Base-by-base conservation (phyloP, 164 flowering plant genomes). In the Buxus sempervirens region DNA sequence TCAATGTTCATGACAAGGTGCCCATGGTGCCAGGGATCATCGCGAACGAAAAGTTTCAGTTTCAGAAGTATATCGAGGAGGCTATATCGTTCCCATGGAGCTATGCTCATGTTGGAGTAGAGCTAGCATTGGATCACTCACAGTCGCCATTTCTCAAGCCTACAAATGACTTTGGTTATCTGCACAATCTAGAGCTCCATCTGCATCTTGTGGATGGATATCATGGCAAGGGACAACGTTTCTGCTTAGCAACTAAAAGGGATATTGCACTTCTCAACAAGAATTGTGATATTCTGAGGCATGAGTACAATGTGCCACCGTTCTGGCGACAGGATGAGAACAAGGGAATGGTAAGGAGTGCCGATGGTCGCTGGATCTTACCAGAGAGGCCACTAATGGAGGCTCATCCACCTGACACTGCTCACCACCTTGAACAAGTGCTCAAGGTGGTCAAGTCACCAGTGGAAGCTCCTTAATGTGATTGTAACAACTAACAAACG, bases 11-110 rank as follows among this genome's bases (percentile, higher is more conserved):
- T 63, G 97, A 92, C 58, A 82, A 71, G 63, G 96, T 92, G 0
- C 96, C 98, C 0, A 83, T 72, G 0, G 85, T 87, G 58, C 97
- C 97, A 0, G 98, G 98, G 1, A 70, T 92, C 16, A n/a, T 91
- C 6, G 72, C 85, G 0, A 91, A 91, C 53, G 95, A 91, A 80
- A 80, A 84, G 58, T 70, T 78, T 9, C 83, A 76, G 16, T 79
- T 73, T 28, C 89, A 83, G 38, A 85, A 81, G 69, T 78, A 79
- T 54, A 20, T 79, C 6, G 89, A 83, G 56, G 89, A 86, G 0
- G 49, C 25, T 0, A 79, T 82, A 0, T 61, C 79, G 0, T 85
- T 89, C 20, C 96, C 96, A 0, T 91, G 97, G 97, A 84, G 90
- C 27, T 92, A 90, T 51, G 86, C 91, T 0, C 94, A 90, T 63